Evolutionary conservation across 2,329 filamentous ascomycete genomes (phyloP).

Genomic region (Cordyceps javanica): DNA sequence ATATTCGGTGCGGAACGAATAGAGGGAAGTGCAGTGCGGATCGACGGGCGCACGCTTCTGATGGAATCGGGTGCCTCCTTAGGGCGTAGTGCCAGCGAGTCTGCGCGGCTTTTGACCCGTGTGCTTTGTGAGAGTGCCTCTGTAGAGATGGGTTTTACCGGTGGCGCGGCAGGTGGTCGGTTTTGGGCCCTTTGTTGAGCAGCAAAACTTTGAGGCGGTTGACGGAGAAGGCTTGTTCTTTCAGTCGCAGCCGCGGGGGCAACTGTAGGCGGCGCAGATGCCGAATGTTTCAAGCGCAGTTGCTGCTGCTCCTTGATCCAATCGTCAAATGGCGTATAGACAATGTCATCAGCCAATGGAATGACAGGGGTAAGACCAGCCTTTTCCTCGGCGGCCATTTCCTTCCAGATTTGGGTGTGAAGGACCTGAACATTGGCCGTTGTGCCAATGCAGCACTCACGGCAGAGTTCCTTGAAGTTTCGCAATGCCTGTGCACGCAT

Average conservation of each 20-base stretch:
- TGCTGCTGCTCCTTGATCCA: conserved; percentile 49
- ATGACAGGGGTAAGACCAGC: conserved; percentile 58
- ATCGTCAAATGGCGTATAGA: conserved; percentile 60
- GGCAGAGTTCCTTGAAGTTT: conserved; percentile 53
- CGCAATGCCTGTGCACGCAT: conserved; percentile 40
- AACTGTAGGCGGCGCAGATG: conserved; percentile 21
- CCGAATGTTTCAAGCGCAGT: conserved; percentile 26
- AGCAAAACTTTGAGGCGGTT: conserved; percentile 58
- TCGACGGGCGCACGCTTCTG: conserved; percentile 6
- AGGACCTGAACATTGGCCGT: conserved; percentile 41
- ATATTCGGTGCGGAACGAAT: conserved; percentile 22
- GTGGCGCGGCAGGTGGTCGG: conserved; percentile 29
- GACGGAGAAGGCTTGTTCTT: conserved; percentile 41
- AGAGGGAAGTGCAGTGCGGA: conserved; percentile 11
- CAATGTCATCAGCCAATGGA: conserved; percentile 53
- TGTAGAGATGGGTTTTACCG: conserved; percentile 21
- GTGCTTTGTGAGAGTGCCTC: conserved; percentile 25
- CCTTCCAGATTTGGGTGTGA: conserved; percentile 55
- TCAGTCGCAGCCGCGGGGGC: conserved; percentile 19
- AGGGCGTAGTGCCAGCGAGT: background rate
- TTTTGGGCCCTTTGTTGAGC: conserved; percentile 58
- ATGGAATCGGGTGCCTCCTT: conserved; percentile 10
- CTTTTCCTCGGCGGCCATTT: conserved; percentile 63
- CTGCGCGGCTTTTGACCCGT: conserved; percentile 22
- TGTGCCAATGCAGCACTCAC: conserved; percentile 52